A percentile compares a stretch with the other conserved stretches of the same genome.
These are phyloP conservation scores for Alternaria alternata DNA, from an alignment of 2,329 filamentous ascomycete genomes.

Conservation along the genomic window DNA sequence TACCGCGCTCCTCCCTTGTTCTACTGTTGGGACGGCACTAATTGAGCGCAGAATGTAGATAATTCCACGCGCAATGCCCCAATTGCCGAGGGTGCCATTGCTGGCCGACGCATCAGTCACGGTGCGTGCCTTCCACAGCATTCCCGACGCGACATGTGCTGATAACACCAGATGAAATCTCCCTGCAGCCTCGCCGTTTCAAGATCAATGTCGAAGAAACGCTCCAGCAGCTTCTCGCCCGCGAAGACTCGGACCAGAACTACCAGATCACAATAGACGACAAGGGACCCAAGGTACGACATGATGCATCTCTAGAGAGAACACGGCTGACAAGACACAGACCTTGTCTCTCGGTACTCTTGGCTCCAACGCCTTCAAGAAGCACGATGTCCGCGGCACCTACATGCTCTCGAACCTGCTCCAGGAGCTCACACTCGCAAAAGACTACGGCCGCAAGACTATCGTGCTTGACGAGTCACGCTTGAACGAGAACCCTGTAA, in stretches of 20 bases:
- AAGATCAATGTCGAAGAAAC: slow-evolving; percentile 87
- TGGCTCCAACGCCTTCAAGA: slow-evolving; percentile 83
- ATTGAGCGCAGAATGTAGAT: slow-evolving; percentile 39
- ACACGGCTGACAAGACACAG: slow-evolving; percentile 54
- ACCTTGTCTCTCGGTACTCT: slow-evolving; percentile 85
- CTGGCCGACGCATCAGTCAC: slow-evolving; percentile 49
- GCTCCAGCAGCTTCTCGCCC: slow-evolving; percentile 76
- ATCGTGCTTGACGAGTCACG: slow-evolving; percentile 91
- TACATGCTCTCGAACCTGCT: slow-evolving; percentile 98
- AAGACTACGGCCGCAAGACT: slow-evolving; percentile 87
- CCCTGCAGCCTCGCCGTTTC: slow-evolving; percentile 76
- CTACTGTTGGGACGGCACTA: slow-evolving; percentile 11
- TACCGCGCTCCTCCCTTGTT: slow-evolving; percentile 4
- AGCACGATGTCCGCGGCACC: slow-evolving; percentile 90
- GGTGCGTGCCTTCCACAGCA: slow-evolving; percentile 34
- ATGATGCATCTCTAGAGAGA: not conserved
- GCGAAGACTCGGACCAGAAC: slow-evolving; percentile 93
- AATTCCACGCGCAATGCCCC: slow-evolving; percentile 43
- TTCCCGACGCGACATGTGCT: slow-evolving; percentile 13
- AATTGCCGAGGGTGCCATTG: slow-evolving; percentile 34
- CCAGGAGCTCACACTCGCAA: slow-evolving; percentile 91
- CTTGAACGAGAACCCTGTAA: slow-evolving; percentile 93
- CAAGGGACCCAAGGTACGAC: slow-evolving; percentile 80
- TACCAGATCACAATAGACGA: slow-evolving; percentile 99
- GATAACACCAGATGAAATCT: slow-evolving; percentile 71